Evolutionary conservation across 1,139 yeast genomes (phyloP).

Genomic region (Scheffersomyces quercinus): DNA sequence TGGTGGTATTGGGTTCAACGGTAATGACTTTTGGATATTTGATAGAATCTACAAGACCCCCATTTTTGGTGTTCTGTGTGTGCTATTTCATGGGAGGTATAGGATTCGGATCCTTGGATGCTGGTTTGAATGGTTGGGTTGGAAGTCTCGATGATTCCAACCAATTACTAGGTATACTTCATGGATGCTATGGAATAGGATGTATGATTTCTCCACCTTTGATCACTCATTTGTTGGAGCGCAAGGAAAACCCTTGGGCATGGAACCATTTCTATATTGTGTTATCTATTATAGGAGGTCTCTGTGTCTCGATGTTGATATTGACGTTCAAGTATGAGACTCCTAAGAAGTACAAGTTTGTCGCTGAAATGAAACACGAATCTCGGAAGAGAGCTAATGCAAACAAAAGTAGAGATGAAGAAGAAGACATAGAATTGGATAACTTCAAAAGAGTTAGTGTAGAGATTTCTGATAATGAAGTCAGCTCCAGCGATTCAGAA

Average conservation of each 20-base stretch:
- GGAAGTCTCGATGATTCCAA: conserved; percentile 59
- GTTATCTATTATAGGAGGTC: conserved; percentile 27
- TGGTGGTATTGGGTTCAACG: conserved; percentile 31
- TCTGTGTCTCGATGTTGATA: conserved; percentile 19
- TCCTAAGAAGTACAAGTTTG: conserved; percentile 51
- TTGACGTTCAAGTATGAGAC: conserved; percentile 54
- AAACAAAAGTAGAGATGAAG: conserved; percentile 3
- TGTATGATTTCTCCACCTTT: conserved; percentile 65
- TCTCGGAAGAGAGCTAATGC: conserved; percentile 2
- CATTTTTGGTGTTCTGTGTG: conserved; percentile 34
- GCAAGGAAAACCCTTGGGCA: conserved; percentile 35
- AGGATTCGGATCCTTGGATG: conserved; percentile 63
- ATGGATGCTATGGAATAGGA: conserved; percentile 70
- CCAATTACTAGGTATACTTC: conserved; percentile 64
- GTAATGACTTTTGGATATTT: conserved; percentile 33
- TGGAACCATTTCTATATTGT: conserved; percentile 53
- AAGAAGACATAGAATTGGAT: conserved; percentile 11
- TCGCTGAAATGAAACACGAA: conserved; percentile 15
- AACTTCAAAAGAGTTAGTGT: conserved; percentile 2
- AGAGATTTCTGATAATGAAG: neutral
- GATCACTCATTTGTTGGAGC: conserved; percentile 45
- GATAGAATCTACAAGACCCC: conserved; percentile 32
- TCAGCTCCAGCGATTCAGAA: neutral
- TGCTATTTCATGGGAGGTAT: conserved; percentile 51
- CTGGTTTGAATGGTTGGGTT: conserved; percentile 59